Evolutionary conservation across 371 early-diverging fungal species (phyloP), one percentile per base, ranked within the genome.

Genomic region (Choanephora cucurbitarum): DNA sequence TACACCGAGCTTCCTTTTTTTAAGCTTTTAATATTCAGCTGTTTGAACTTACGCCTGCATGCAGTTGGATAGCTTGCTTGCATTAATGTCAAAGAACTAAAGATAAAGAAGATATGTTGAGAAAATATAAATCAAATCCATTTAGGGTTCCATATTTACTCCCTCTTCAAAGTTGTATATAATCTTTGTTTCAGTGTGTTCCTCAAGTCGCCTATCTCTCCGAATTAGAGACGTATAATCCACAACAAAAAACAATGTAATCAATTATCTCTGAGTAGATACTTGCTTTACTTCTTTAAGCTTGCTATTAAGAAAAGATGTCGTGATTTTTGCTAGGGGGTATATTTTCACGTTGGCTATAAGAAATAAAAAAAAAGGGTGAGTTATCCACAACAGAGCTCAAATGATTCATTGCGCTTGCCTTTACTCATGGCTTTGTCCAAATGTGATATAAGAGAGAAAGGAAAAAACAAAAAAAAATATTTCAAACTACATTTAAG

Each of bases 21-120:
- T 5, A 49, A n/a, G 47, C 22, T 46, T 11, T 44, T n/a, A n/a
- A n/a, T 6, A 31, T 5, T 24, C n/a, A 9, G 14, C 31, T 15
- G 7, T 33, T 48, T 15, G 4, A 18, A 49, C 58, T 61, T 59
- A 71, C 72, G 53, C 58, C 15, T 52, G 10, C 5, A 51, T 45
- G 17, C 59, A 57, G 1, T 31, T 32, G n/a, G 49, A 13, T 31
- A 55, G 55, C 1, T 50, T 39, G 3, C 33, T 37, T 1, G 55
- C 69, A 22, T 49, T 56, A 15, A 73, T 60, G 22, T 60, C 48
- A 24, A 73, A 69, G 33, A 31, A 66, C 73, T 73, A 43, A n/a
- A n/a, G n/a, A n/a, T n/a, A n/a, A n/a, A n/a, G n/a, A n/a, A n/a
- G n/a, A n/a, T n/a, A n/a, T n/a, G n/a, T n/a, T n/a, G n/a, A n/a